A percentile compares a stretch with the other conserved stretches of the same genome.
phyloP scores from a whole-genome alignment of 495 filamentous ascomycete genomes.

The Daldinia decipiens region DNA sequence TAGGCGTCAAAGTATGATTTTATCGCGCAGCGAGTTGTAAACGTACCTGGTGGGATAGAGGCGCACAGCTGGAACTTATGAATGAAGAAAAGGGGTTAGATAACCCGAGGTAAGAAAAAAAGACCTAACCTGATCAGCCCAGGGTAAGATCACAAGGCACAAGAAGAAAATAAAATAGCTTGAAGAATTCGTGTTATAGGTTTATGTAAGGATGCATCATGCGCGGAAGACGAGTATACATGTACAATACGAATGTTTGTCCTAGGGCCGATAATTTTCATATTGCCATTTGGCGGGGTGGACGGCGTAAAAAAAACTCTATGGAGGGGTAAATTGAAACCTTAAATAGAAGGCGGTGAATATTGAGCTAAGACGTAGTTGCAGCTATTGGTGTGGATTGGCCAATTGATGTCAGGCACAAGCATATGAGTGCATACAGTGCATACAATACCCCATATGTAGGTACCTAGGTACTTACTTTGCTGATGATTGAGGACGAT shows the following conservation, averaged over 20 bases:
- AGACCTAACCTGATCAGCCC: conserved; percentile 15
- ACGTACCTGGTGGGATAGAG: conserved; percentile 8
- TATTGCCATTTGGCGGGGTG: conserved; percentile 31
- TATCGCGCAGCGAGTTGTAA: conserved; percentile 22
- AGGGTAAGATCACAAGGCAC: conserved; percentile 16
- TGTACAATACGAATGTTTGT: neutral
- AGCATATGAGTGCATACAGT: neutral
- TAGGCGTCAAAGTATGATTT: conserved; percentile 19
- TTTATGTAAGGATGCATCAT: conserved; percentile 16
- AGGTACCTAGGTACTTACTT: too few relatives aligned
- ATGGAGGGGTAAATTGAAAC: conserved; percentile 31
- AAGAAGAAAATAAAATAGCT: conserved; percentile 24
- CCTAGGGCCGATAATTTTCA: conserved; percentile 25
- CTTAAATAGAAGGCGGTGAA: conserved; percentile 27
- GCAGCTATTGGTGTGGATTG: conserved; percentile 6
- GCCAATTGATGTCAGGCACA: conserved; percentile 22
- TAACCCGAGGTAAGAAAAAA: conserved; percentile 17
- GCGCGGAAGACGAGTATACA: neutral
- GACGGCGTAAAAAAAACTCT: conserved; percentile 22
- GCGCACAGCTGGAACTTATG: conserved; percentile 20
- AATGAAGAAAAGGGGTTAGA: conserved; percentile 15
- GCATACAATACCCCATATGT: conserved; percentile 3
- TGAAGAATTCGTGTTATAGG: conserved; percentile 7
- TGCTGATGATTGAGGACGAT: neutral
- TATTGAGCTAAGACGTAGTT: neutral